These are phyloP conservation scores for Brassica napus DNA, from an alignment of 345 rosid genomes.

Conservation along the genomic window Da-Ae NC_063435.1:5428001-5428500, in stretches of 20 bases:
- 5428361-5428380: not conserved
- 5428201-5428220: no score
- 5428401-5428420: not conserved
- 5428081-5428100: not conserved
- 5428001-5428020: not conserved
- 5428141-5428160: not conserved
- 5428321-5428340: not conserved
- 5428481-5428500: not conserved
- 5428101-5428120: not conserved
- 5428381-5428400: not conserved
- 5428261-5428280: not conserved
- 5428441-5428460: not conserved
- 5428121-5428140: not conserved
- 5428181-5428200: not conserved
- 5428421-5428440: not conserved
- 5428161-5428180: not conserved
- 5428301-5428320: not conserved
- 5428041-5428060: not conserved
- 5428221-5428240: not conserved
- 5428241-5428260: not conserved
- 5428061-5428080: not conserved
- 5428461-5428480: not conserved
- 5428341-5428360: not conserved
- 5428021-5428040: no score
- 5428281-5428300: not conserved